phyloP scores from a whole-genome alignment of 1,284 basidiomycete species.

The Cerrena zonata region DNA sequence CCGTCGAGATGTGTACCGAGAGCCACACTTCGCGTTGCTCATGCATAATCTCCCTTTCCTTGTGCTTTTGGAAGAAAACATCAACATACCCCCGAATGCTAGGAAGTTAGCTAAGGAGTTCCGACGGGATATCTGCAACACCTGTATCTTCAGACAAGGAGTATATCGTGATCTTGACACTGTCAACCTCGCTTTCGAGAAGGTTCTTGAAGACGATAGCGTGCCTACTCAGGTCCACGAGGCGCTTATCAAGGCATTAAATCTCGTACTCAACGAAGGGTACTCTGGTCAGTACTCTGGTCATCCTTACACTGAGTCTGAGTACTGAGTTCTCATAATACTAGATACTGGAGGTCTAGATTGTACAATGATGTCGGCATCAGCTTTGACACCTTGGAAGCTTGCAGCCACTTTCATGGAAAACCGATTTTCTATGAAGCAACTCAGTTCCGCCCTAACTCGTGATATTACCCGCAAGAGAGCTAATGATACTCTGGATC shows the following conservation, averaged over 20 bases:
- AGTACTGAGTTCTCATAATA: constrained; percentile 16
- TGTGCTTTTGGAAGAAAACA: constrained; percentile 63
- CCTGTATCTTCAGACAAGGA: constrained; percentile 60
- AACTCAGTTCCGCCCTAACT: constrained; percentile 60
- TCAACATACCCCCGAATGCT: constrained; percentile 42
- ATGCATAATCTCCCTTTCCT: constrained; percentile 60
- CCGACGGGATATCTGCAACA: constrained; percentile 52
- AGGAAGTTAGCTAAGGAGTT: constrained; percentile 44
- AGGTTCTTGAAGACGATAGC: constrained; percentile 45
- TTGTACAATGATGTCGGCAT: constrained; percentile 29
- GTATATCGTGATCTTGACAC: constrained; percentile 67
- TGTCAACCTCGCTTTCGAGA: constrained; percentile 63
- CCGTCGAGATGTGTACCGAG: constrained; percentile 57
- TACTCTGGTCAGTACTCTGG: constrained; percentile 14
- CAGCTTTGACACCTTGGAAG: constrained; percentile 73
- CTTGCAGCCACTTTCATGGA: constrained; percentile 73
- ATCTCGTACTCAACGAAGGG: constrained; percentile 57
- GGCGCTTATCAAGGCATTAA: constrained; percentile 58
- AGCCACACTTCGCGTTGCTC: constrained; percentile 58
- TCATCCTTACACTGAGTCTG: neutral
- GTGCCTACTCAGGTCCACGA: constrained; percentile 50
- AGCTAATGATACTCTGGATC: constrained; percentile 54
- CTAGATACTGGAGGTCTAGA: constrained; percentile 22
- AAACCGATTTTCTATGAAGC: constrained; percentile 66
- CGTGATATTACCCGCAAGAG: constrained; percentile 47